These are phyloP conservation scores for Phytophthora foliorum DNA, from an alignment of 352 stramenopile species.

Conservation along the genomic window DNA sequence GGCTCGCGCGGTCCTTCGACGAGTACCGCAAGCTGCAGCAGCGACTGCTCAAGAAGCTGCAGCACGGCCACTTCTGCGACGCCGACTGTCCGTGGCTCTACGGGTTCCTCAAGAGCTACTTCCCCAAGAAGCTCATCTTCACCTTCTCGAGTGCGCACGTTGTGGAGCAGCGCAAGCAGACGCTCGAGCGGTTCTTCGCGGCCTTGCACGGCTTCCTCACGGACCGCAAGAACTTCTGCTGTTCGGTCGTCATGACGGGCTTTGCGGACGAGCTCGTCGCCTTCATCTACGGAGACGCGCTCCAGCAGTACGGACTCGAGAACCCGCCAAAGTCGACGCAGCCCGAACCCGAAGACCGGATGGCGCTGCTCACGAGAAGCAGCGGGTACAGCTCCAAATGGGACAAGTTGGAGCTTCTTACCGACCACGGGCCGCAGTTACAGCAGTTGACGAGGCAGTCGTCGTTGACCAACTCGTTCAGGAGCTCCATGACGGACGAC, in stretches of 20 bases:
- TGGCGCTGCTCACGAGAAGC: slow-evolving; percentile 11
- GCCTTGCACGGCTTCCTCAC: slow-evolving; percentile 65
- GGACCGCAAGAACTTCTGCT: slow-evolving; percentile 70
- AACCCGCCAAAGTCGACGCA: slow-evolving; percentile 30
- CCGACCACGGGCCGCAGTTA: slow-evolving; percentile 4
- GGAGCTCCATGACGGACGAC: slow-evolving; percentile 39
- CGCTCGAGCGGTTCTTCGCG: slow-evolving; percentile 69
- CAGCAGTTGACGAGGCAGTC: slow-evolving; percentile 18
- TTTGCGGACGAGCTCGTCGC: slow-evolving; percentile 62
- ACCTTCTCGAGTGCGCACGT: slow-evolving; percentile 56
- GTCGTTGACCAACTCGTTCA: slow-evolving; percentile 31
- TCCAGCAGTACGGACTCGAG: slow-evolving; percentile 57
- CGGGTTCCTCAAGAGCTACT: slow-evolving; percentile 83
- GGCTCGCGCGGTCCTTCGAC: slow-evolving; percentile 66
- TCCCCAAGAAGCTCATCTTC: slow-evolving; percentile 76
- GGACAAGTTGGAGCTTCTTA: slow-evolving; percentile 26
- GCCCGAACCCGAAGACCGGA: slow-evolving; percentile 4
- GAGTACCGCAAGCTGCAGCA: slow-evolving; percentile 82
- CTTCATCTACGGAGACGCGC: slow-evolving; percentile 73
- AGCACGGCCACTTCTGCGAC: slow-evolving; percentile 80
- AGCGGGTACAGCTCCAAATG: slow-evolving; percentile 22
- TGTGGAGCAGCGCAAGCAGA: slow-evolving; percentile 54
- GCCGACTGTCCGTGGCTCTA: slow-evolving; percentile 80
- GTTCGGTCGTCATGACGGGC: slow-evolving; percentile 42
- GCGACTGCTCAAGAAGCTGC: slow-evolving; percentile 63